phyloP scores from a whole-genome alignment of 371 early-diverging fungal species.

The Chytridium lagenaria region DNA sequence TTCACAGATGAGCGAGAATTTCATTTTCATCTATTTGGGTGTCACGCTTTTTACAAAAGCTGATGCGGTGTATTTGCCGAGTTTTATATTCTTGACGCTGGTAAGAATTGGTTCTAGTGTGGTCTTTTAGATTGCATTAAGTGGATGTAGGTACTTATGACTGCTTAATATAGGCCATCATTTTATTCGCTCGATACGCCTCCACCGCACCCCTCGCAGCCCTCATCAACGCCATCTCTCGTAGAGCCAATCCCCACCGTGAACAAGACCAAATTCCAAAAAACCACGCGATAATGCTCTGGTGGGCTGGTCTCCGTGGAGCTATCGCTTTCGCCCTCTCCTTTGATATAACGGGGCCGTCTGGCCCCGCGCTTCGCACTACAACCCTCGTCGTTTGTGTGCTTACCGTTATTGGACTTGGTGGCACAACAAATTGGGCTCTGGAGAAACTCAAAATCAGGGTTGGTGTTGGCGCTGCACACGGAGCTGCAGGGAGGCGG shows the following conservation, averaged over 20 bases:
- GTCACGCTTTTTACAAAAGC: slow-evolving; percentile 80
- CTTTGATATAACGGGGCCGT: slow-evolving; percentile 72
- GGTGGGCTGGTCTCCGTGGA: slow-evolving; percentile 94
- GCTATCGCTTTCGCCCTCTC: slow-evolving; percentile 95
- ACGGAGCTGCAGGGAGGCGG: neutral
- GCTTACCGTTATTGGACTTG: slow-evolving; percentile 84
- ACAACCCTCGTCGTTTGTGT: slow-evolving; percentile 92
- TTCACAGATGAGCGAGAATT: slow-evolving; percentile 89
- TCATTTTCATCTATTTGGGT: slow-evolving; percentile 95
- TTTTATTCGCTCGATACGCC: slow-evolving; percentile 81
- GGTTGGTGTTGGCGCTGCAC: slow-evolving; percentile 66
- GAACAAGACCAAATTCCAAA: slow-evolving; percentile 69
- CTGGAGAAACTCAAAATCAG: slow-evolving; percentile 76
- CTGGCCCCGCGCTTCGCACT: slow-evolving; percentile 70
- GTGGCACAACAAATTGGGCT: slow-evolving; percentile 85
- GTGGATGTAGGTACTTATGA: too few species aligned
- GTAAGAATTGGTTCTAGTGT: slow-evolving; percentile 71
- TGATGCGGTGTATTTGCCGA: slow-evolving; percentile 40
- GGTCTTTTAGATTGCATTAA: slow-evolving; percentile 30
- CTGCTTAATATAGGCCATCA: slow-evolving; percentile 62
- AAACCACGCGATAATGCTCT: slow-evolving; percentile 90
- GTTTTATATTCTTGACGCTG: slow-evolving; percentile 49
- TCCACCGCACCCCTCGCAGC: slow-evolving; percentile 83
- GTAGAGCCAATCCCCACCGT: slow-evolving; percentile 46
- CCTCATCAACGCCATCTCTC: slow-evolving; percentile 70